A percentile compares a stretch with the other conserved stretches of the same genome.
These are phyloP conservation scores for Hylodesmum podocarpum DNA, from an alignment of 306 rosid species.

Conservation along the genomic window DNA sequence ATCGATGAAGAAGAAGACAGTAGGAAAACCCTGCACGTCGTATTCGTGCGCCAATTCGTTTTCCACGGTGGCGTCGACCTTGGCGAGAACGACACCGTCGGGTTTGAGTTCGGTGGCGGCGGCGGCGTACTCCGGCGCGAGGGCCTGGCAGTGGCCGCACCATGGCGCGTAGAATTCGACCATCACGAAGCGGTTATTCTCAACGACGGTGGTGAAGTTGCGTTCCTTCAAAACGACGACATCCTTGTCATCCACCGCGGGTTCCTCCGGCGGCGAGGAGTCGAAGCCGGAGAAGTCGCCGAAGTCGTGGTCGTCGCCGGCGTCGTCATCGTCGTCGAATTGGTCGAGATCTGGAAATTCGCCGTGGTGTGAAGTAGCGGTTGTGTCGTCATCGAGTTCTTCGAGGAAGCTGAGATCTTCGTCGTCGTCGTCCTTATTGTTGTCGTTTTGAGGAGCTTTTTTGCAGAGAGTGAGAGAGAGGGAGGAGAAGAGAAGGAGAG, in stretches of 20 bases:
- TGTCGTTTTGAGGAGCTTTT: constrained; percentile 19
- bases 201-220: constrained; percentile 70
- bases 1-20: constrained; percentile 72
- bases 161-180: constrained; percentile 99
- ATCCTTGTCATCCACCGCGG: constrained; percentile 76
- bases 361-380: constrained; percentile 8
- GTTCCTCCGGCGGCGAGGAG: constrained; percentile 52
- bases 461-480: constrained; percentile 45
- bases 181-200: constrained; percentile 71
- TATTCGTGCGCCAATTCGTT: constrained; percentile 76
- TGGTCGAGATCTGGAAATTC: constrained; percentile 50
- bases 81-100: constrained; percentile 72
- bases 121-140: constrained; percentile 89
- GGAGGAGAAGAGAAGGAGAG: constrained; percentile 63
- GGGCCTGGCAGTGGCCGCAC: constrained; percentile 93
- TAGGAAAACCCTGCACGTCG: constrained; percentile 86
- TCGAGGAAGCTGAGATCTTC: constrained; percentile 97
- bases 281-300: constrained; percentile 50
- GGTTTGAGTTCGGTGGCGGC: constrained; percentile 86
- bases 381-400: constrained; percentile 48
- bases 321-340: constrained; percentile 26
- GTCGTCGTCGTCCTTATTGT: constrained; percentile 39
- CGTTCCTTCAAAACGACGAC: constrained; percentile 80
- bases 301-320: constrained; percentile 31
- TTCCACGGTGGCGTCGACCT: constrained; percentile 90